A percentile compares a stretch with the other conserved stretches of the same genome.
Evolutionary conservation across 108 stramenopile species (phyloP).

Genomic region (Aurantiochytrium sp.): DNA sequence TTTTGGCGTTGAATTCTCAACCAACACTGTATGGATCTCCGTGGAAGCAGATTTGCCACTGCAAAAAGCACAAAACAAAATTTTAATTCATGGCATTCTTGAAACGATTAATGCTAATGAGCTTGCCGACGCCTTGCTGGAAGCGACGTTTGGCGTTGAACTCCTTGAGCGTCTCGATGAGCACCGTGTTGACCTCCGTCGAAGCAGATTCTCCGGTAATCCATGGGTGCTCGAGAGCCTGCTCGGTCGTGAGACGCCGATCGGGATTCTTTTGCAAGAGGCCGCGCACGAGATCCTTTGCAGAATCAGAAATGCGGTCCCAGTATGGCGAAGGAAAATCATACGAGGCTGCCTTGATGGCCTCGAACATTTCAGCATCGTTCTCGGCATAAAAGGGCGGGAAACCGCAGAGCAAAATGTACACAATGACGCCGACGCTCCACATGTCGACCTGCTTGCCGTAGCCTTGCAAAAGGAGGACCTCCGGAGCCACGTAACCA

Average conservation of each 20-base stretch:
- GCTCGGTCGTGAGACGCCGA: neutral
- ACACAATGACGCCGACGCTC: conserved; percentile 84
- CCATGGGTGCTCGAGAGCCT: conserved; percentile 22
- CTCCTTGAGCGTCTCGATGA: conserved; percentile 13
- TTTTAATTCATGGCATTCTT: neutral
- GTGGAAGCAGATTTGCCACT: neutral
- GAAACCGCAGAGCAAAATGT: conserved; percentile 93
- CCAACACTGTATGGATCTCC: too few species aligned
- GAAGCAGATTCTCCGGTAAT: conserved; percentile 4
- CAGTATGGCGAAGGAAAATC: conserved; percentile 34
- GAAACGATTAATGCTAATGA: neutral
- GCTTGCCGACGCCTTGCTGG: conserved; percentile 15
- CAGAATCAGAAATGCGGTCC: conserved; percentile 10
- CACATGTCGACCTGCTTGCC: conserved; percentile 85
- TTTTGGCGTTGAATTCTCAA: too few species aligned
- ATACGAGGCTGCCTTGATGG: conserved; percentile 27
- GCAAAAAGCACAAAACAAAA: neutral
- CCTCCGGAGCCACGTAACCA: conserved; percentile 26
- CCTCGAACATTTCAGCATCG: conserved; percentile 42
- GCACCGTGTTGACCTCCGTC: conserved; percentile 6
- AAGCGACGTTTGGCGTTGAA: conserved; percentile 13
- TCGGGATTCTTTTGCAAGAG: conserved; percentile 14
- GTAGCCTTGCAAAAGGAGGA: conserved; percentile 51
- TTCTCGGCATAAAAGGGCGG: conserved; percentile 95
- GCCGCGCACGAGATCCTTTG: neutral